Evolutionary conservation across 345 rosid species (phyloP).

Genomic region (Passiflora organensis): DNA sequence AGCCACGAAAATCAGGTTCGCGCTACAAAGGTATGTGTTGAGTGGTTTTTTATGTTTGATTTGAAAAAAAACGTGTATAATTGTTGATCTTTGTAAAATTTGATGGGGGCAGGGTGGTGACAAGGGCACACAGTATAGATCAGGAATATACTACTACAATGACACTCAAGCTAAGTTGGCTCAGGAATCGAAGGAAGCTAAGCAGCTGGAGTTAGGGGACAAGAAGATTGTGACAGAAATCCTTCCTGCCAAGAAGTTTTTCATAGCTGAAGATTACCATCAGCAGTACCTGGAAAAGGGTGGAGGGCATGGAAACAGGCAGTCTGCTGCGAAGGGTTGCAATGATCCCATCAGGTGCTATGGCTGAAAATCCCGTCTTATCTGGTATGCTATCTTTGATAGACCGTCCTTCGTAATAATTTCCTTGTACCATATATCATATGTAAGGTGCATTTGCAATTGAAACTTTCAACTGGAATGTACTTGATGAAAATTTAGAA

Average conservation of each 20-base stretch:
- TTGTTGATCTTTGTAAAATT: neutral
- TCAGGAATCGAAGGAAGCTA: conserved; percentile 49
- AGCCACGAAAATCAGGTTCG: too few species aligned
- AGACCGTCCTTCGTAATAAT: too few species aligned
- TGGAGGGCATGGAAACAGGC: conserved; percentile 48
- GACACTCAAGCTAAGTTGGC: conserved; percentile 49
- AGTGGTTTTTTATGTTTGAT: neutral
- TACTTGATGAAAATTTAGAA: too few species aligned
- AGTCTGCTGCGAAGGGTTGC: conserved; percentile 66
- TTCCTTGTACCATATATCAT: too few species aligned
- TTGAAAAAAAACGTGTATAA: neutral
- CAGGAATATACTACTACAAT: conserved; percentile 78
- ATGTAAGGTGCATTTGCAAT: too few species aligned
- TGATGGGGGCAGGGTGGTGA: conserved; percentile 87
- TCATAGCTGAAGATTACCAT: conserved; percentile 71
- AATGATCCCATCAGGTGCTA: conserved; percentile 76
- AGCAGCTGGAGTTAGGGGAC: conserved; percentile 47
- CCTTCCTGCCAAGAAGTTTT: conserved; percentile 67
- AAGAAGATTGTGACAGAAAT: conserved; percentile 64
- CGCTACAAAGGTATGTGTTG: too few species aligned
- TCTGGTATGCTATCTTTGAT: too few species aligned
- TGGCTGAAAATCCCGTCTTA: conserved; percentile 31
- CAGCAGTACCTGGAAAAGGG: conserved; percentile 86
- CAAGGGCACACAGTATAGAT: conserved; percentile 77
- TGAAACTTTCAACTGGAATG: too few species aligned